Base-by-base conservation (phyloP, 306 rosid genomes). In the Vigna reflexopilosa region DNA sequence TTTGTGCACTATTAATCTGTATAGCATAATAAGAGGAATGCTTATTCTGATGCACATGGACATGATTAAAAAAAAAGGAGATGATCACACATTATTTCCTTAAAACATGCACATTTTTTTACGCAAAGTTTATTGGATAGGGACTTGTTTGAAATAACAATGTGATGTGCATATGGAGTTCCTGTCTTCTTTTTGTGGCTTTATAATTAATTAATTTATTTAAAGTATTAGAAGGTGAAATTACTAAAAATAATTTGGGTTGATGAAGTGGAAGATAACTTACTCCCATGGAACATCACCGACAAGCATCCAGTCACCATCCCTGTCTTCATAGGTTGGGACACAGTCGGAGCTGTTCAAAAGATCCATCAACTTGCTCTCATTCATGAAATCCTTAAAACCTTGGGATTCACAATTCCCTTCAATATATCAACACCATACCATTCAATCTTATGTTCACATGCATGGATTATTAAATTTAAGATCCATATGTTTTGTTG, bases 231-330 rank as follows among this genome's bases (percentile, higher is more conserved):
- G 52, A 36, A 20, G 64, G 54, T 63, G 17, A 16, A 63, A 14
- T 65, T 51, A 64, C 38, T 50, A 65, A 0, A 76, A 65, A 64
- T 66, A 51, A 36, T 72, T 80, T 54, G 0, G 50, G 75, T 50
- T 45, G 16, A 6, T 54, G 7, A n/a, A 69, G 66, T n/a, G 9
- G 6, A 58, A 36, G 40, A 57, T 42, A 54, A 72, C 94, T 67
- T 85, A 93, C 97, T 86, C 85, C 97, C 97, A 93, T 1, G 97
- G 97, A 67, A 93, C 97, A 86, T 93, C 97, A 51, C 98, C 98
- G 73, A 93, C 98, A 30, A 93, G 93, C 98, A 93, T 93, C 98
- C 97, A 93, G 70, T 93, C 98, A 34, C 97, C 96, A 62, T 93
- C 98, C 84, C 88, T 93, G 89, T 93, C 98, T 83, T 93, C 97